Conservation (phyloP, 352 stramenopile species). For the Blastocystis sp. region DNA sequence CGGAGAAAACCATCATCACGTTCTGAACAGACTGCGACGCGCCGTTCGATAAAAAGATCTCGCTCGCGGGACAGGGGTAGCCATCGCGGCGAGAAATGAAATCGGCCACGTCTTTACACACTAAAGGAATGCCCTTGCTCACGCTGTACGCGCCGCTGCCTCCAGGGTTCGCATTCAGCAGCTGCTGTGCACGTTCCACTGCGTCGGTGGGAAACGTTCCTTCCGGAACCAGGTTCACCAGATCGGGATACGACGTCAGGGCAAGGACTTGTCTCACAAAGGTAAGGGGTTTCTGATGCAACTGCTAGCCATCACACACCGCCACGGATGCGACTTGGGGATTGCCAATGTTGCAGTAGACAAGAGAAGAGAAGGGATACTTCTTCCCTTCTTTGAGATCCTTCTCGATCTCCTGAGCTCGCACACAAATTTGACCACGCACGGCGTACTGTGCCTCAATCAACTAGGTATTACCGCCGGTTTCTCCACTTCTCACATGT, state of each 20-base stretch:
- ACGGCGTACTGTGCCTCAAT: slow-evolving; percentile 84
- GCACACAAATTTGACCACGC: slow-evolving; percentile 80
- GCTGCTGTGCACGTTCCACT: slow-evolving; percentile 40
- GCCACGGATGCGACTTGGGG: slow-evolving; percentile 76
- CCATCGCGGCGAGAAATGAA: slow-evolving; percentile 84
- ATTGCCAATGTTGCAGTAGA: slow-evolving; percentile 90
- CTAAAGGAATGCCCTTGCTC: slow-evolving; percentile 81
- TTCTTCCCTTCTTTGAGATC: slow-evolving; percentile 76
- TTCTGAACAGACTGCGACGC: slow-evolving; percentile 89
- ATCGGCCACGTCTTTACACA: slow-evolving; percentile 83
- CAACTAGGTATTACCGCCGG: slow-evolving; percentile 70
- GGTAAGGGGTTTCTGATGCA: slow-evolving; percentile 86
- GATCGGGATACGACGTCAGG: slow-evolving; percentile 80
- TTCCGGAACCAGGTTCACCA: slow-evolving; percentile 57
- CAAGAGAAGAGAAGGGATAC: slow-evolving; percentile 82
- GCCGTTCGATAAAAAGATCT: slow-evolving; percentile 95
- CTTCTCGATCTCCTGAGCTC: slow-evolving; percentile 76
- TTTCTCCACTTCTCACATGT: neutral
- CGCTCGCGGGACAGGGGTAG: slow-evolving; percentile 83
- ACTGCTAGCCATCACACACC: slow-evolving; percentile 60
- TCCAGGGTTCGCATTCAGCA: slow-evolving; percentile 63
- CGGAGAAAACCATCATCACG: slow-evolving; percentile 85
- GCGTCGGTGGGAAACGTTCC: slow-evolving; percentile 55
- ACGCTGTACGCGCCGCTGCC: slow-evolving; percentile 87
- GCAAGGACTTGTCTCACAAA: slow-evolving; percentile 87